Conservation (phyloP, 2,329 filamentous ascomycete species). For the Leptographium lundbergii region DNA sequence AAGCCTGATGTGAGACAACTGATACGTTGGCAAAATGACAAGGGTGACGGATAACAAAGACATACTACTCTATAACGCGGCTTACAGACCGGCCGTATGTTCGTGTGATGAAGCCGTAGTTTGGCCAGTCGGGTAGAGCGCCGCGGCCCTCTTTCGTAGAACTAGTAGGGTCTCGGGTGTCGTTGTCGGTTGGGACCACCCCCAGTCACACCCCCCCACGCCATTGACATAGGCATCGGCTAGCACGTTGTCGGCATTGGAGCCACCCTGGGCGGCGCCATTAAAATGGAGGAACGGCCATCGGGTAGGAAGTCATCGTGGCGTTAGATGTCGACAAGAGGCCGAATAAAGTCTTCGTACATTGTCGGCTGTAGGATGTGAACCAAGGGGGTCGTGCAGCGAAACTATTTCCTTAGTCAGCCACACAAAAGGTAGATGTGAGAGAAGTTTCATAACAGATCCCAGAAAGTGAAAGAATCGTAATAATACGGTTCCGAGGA, state of each 20-base stretch:
- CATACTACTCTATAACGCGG: conserved; percentile 49
- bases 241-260: conserved; percentile 58
- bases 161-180: conserved; percentile 41
- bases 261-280: conserved; percentile 56
- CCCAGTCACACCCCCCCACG: conserved; percentile 53
- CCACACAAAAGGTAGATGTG: conserved; percentile 9
- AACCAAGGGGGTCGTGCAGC: conserved; percentile 51
- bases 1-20: not conserved
- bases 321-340: conserved; percentile 55
- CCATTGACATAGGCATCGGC: conserved; percentile 63
- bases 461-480: conserved; percentile 61
- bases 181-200: conserved; percentile 44
- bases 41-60: not conserved
- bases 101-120: conserved; percentile 52
- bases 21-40: not conserved
- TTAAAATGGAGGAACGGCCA: conserved; percentile 56
- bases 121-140: conserved; percentile 55
- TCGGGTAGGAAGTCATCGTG: conserved; percentile 53
- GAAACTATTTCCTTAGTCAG: conserved; percentile 27
- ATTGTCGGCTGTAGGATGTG: conserved; percentile 50
- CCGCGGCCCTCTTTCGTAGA: conserved; percentile 57
- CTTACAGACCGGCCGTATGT: conserved; percentile 48
- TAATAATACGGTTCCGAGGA: conserved; percentile 57
- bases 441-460: conserved; percentile 21
- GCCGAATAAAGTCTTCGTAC: conserved; percentile 54